Conservation (phyloP, 495 filamentous ascomycete genomes). For the Evernia prunastri region DNA sequence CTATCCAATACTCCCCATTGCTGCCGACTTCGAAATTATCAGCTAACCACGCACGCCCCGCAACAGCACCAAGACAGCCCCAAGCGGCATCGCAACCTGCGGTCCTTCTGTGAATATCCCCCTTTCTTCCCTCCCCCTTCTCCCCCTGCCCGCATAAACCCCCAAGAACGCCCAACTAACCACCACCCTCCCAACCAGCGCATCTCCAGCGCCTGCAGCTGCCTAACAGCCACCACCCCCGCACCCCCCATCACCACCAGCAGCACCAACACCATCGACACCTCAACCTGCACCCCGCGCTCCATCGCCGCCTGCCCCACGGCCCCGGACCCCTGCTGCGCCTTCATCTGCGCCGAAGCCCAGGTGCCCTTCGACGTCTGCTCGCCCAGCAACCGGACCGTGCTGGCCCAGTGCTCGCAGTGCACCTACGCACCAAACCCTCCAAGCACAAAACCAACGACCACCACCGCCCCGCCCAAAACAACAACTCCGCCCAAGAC, state of each 20-base stretch:
- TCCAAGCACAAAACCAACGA: background rate
- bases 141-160: too few relatives aligned
- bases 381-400: conserved; percentile 16
- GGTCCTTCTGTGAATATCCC: background rate
- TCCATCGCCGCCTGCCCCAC: conserved; percentile 17
- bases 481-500: background rate
- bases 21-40: background rate
- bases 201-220: conserved; percentile 11
- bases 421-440: background rate
- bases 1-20: background rate
- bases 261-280: background rate
- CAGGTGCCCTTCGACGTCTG: conserved; percentile 24
- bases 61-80: background rate
- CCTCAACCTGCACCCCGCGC: conserved; percentile 8
- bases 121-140: too few relatives aligned
- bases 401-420: conserved; percentile 9
- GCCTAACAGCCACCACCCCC: conserved; percentile 1
- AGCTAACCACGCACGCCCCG: background rate
- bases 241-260: background rate
- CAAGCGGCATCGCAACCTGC: conserved; percentile 4
- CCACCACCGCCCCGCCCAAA: background rate
- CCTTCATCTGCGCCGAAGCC: conserved; percentile 22
- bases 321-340: conserved; percentile 18
- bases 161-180: background rate
- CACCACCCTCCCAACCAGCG: background rate